phyloP scores from a whole-genome alignment of 345 rosid species.

The Nephelium lappaceum region DNA sequence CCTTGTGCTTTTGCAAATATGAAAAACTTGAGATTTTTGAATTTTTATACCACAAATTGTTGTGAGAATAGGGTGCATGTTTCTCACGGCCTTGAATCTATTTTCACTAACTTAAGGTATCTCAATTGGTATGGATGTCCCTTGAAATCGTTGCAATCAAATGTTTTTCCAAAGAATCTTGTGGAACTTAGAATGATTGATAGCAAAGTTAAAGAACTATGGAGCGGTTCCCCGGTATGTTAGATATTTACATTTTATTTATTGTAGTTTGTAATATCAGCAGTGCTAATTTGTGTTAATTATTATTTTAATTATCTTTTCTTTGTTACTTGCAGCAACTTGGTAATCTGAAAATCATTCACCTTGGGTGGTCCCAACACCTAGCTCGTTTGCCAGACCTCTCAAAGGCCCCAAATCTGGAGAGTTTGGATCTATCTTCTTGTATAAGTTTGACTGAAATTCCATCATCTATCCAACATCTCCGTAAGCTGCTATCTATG shows the following conservation, averaged over 20 bases:
- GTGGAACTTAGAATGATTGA: slow-evolving; percentile 31
- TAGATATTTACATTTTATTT: background rate
- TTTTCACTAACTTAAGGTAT: slow-evolving; percentile 29
- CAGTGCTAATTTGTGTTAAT: no score
- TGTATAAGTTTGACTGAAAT: no score
- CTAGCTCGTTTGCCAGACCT: slow-evolving; percentile 30
- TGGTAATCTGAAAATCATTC: slow-evolving; percentile 6
- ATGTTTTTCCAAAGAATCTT: slow-evolving; percentile 26
- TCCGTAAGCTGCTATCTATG: no score
- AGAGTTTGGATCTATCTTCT: background rate
- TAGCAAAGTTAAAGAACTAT: slow-evolving; percentile 33
- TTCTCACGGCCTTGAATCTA: slow-evolving; percentile 21
- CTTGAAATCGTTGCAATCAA: slow-evolving; percentile 34
- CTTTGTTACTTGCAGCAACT: slow-evolving; percentile 4
- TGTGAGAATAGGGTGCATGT: background rate
- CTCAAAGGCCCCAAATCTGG: slow-evolving; percentile 29
- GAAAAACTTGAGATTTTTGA: slow-evolving; percentile 30
- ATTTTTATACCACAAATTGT: slow-evolving; percentile 10
- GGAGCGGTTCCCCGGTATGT: slow-evolving; percentile 32
- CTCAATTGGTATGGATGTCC: slow-evolving; percentile 37
- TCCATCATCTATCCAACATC: no score
- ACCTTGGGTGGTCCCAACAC: slow-evolving; percentile 27
- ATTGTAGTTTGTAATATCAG: background rate
- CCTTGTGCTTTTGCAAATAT: slow-evolving; percentile 26
- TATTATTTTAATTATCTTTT: background rate